Base-by-base conservation (phyloP, 2,329 filamentous ascomycete genomes). In the Esteya vermicola region DNA sequence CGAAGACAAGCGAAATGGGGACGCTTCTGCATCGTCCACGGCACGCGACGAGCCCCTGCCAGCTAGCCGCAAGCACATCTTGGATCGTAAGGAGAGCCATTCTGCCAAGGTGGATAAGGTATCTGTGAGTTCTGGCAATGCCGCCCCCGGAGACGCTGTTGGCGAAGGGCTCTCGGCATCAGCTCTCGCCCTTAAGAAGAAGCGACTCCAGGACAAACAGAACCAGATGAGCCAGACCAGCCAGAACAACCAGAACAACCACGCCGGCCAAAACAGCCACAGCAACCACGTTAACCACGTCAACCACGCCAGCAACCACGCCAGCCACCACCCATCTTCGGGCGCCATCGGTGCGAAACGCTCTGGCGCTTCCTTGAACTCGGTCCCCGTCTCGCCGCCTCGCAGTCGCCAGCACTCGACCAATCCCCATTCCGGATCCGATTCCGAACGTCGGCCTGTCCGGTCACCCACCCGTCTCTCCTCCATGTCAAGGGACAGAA, bases 1-100 rank as follows among this genome's bases (percentile, higher is more conserved):
- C 47, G 77, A 80, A 53, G 73, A 78, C 52, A 70, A 64, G 51
- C 72, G 68, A 49, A 74, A 76, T 42, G 65, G 67, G 41, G 72
- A 75, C 45, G 63, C 31, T n/a, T n/a, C n/a, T 18, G 31, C 23
- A 6, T 27, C 45, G 6, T 28, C 39, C 9, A 33, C 37, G 14
- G 10, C 33, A 22, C 20, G 19, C 22, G 4, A 18, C 14, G 23
- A 26, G 25, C 9, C 25, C 9, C 14, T 18, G 3, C 16, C 38
- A 10, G 10, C 25, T 4, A 36, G n/a, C 16, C 48, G 43, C 19
- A 47, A 44, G 18, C 43, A 40, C 13, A n/a, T 12, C 8, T 22
- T 36, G 6, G 45, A 49, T 41, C 41, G 51, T 46, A 50, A 53
- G 50, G 47, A 45, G 4, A 31, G 21, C n/a, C 30, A 36, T 14